Percentiles rank a stretch among this genome's conserved stretches.
Evolutionary conservation across 2,329 filamentous ascomycete species (phyloP).

Genomic region (Clonostachys chloroleuca): DNA sequence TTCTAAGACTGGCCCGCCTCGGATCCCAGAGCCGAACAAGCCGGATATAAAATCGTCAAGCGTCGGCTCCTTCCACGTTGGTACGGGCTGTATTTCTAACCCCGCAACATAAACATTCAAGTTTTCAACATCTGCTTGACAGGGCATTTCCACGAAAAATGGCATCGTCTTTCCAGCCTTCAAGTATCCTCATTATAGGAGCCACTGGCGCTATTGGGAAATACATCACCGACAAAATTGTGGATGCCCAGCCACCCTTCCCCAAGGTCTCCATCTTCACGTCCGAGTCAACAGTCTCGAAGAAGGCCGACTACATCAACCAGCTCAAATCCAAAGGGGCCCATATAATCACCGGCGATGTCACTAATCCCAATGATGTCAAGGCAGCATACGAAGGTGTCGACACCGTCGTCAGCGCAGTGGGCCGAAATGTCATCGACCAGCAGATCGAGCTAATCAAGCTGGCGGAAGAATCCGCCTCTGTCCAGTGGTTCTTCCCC

Average conservation of each 20-base stretch:
- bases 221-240: not conserved
- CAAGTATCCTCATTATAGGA: not conserved
- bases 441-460: slow-evolving; percentile 58
- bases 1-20: no score
- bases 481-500: slow-evolving; percentile 60
- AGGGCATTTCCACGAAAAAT: no score
- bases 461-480: slow-evolving; percentile 47
- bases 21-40: no score
- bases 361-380: slow-evolving; percentile 36
- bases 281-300: not conserved
- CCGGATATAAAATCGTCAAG: no score
- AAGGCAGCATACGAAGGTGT: slow-evolving; percentile 55
- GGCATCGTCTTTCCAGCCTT: not conserved
- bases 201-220: not conserved
- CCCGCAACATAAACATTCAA: no score
- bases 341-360: slow-evolving; percentile 17
- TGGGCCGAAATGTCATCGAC: slow-evolving; percentile 59
- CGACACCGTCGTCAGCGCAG: slow-evolving; percentile 61
- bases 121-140: no score
- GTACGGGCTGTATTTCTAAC: no score
- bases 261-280: not conserved
- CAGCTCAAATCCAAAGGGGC: slow-evolving; percentile 12
- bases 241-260: not conserved
- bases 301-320: slow-evolving; percentile 11
- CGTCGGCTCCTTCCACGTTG: no score